Conservation (phyloP, 805 yeast species). For the Schwanniomyces vanrijiae region DNA sequence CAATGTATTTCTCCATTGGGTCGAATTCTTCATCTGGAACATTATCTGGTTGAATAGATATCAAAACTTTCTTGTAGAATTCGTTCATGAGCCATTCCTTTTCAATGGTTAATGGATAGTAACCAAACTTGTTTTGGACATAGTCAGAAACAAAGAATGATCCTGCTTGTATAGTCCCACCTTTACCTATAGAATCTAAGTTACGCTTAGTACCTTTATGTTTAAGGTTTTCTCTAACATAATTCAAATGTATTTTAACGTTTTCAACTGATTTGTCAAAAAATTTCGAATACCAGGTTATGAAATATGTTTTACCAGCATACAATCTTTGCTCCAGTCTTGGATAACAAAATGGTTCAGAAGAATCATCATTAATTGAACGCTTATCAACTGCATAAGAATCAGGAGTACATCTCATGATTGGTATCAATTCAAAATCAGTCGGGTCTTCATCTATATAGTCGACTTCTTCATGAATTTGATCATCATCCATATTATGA, state of each 20-base stretch:
- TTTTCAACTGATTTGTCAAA: slow-evolving; percentile 53
- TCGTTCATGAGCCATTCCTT: slow-evolving; percentile 63
- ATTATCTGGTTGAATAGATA: slow-evolving; percentile 73
- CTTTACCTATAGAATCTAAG: slow-evolving; percentile 33
- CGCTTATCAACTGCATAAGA: slow-evolving; percentile 62
- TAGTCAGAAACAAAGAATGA: slow-evolving; percentile 74
- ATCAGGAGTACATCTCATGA: slow-evolving; percentile 84
- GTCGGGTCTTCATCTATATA: slow-evolving; percentile 70
- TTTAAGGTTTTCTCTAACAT: slow-evolving; percentile 53
- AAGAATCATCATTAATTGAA: slow-evolving; percentile 47
- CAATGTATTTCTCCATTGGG: slow-evolving; percentile 41
- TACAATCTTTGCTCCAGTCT: slow-evolving; percentile 57
- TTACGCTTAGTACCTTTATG: slow-evolving; percentile 59
- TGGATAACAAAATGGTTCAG: slow-evolving; percentile 89
- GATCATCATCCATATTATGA: slow-evolving; percentile 67
- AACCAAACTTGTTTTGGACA: slow-evolving; percentile 62
- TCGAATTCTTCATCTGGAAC: slow-evolving; percentile 67
- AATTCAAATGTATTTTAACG: slow-evolving; percentile 67
- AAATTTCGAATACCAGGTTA: slow-evolving; percentile 77
- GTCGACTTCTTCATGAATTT: slow-evolving; percentile 53
- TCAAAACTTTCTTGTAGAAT: slow-evolving; percentile 53
- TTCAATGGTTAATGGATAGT: slow-evolving; percentile 57
- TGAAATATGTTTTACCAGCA: slow-evolving; percentile 64
- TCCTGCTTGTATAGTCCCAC: slow-evolving; percentile 29
- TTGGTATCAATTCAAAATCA: slow-evolving; percentile 69